These are phyloP conservation scores for Venturia carpophila DNA, from an alignment of 2,329 filamentous ascomycete genomes.

Conservation along the genomic window DNA sequence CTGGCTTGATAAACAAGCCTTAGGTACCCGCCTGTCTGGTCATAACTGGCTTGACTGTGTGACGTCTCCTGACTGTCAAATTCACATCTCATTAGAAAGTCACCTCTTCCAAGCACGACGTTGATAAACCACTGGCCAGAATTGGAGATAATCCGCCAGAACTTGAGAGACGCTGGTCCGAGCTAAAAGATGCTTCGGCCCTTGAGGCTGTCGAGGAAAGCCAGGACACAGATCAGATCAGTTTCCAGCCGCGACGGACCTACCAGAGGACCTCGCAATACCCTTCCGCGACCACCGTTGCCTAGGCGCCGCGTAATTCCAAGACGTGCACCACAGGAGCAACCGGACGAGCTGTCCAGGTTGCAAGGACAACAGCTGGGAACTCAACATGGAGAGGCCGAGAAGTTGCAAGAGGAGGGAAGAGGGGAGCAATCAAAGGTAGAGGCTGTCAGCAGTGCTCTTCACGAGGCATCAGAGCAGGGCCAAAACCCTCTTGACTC, in stretches of 20 bases:
- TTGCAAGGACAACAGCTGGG: conserved; percentile 3
- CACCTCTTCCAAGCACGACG: too few species aligned
- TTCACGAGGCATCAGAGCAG: conserved; percentile 34
- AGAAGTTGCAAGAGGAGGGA: conserved; percentile 18
- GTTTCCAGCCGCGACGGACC: conserved; percentile 21
- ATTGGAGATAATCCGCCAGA: too few species aligned
- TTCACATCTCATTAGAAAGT: too few species aligned
- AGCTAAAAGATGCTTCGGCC: conserved; percentile 19
- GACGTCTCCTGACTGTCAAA: not conserved
- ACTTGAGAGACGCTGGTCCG: not conserved
- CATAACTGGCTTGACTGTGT: not conserved
- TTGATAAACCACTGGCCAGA: too few species aligned
- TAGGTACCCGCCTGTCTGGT: not conserved
- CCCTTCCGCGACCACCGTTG: conserved; percentile 23
- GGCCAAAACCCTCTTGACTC: conserved; percentile 46
- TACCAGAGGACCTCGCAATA: conserved; percentile 25
- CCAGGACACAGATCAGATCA: conserved; percentile 13
- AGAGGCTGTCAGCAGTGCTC: conserved; percentile 38
- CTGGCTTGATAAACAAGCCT: not conserved
- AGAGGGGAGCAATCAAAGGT: conserved; percentile 28
- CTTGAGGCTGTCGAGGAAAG: conserved; percentile 25
- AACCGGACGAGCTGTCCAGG: not conserved
- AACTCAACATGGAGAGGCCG: not conserved
- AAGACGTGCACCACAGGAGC: conserved; percentile 10
- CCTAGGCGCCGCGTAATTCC: conserved; percentile 15